Evolutionary conservation across 495 filamentous ascomycete species (phyloP), one percentile per base, ranked within the genome.

Genomic region (Penicillium lagena): DNA sequence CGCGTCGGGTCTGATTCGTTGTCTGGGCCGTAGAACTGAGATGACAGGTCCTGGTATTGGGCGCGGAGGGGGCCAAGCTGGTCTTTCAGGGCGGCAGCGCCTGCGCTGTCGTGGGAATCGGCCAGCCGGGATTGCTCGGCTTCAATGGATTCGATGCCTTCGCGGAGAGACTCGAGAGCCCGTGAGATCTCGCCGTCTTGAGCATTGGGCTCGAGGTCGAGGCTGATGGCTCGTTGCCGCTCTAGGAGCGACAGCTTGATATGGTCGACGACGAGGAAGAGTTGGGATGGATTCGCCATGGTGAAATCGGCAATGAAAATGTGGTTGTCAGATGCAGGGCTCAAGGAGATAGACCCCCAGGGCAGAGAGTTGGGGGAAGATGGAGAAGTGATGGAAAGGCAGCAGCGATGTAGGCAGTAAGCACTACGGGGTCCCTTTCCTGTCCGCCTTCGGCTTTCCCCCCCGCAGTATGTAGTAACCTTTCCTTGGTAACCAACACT

Each of bases 131-230:
- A 62, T 47, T 81, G 70, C 49, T 93, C 83, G 37, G 79, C 74
- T 54, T 87, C 82, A 15, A 95, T 70, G 10, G 77, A 64, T 50
- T 89, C 82, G 51, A 98, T 78, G 12, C 93, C 90, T 49, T 90
- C 87, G 35, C 80, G 80, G 40, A 98, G 78, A 32, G 86, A 86
- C 29, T 94, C 87, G 34, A 98, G 76, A 9, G 90, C 95, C 35
- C 87, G 76, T 7, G 89, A 90, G 49, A 96, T 93, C 52, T 94
- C 86, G 29, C 84, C 84, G 72, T 94, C 89, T 65, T 95, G 87
- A 7, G 85, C 78, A 59, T 88, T 88, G 7, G 85, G 80, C 56
- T 89, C 82, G 29, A 95, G 81, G 45, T 88, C 82, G n/a, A 95
- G 76, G 1, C 83, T 84, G 45, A 87, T 81, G n/a, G 90, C 89